These are phyloP conservation scores for Komagataella ulmi DNA, from an alignment of 805 yeast species.

Conservation along the genomic window DNA sequence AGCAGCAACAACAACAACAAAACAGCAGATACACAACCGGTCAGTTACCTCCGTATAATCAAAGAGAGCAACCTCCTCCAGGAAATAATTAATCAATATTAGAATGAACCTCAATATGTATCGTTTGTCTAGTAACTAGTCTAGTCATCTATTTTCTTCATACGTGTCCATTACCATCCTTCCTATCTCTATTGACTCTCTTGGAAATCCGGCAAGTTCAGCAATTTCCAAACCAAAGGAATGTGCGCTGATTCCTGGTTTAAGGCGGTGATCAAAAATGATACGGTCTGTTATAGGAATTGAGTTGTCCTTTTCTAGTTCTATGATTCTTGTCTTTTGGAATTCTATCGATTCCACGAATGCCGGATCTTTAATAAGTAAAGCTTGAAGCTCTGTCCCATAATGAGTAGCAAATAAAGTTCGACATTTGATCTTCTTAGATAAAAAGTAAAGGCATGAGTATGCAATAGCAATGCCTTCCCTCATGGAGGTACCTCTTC, in stretches of 20 bases:
- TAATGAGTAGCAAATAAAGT: slow-evolving; percentile 88
- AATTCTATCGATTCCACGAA: background rate
- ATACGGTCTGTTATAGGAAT: slow-evolving; percentile 17
- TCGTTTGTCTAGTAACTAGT: no score
- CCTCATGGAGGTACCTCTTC: slow-evolving; percentile 75
- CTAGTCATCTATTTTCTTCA: background rate
- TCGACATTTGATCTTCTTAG: slow-evolving; percentile 44
- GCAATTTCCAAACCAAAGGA: slow-evolving; percentile 76
- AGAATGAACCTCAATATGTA: slow-evolving; percentile 1
- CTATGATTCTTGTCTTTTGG: background rate
- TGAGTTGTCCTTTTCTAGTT: background rate
- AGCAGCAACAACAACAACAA: slow-evolving; percentile 5
- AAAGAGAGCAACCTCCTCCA: slow-evolving; percentile 1
- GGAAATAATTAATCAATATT: background rate
- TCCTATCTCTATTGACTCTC: slow-evolving; percentile 41
- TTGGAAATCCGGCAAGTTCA: slow-evolving; percentile 67
- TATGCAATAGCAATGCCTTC: slow-evolving; percentile 83
- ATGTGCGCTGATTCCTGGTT: slow-evolving; percentile 54
- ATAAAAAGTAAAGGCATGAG: slow-evolving; percentile 51
- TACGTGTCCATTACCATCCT: slow-evolving; percentile 10
- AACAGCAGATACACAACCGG: slow-evolving; percentile 3
- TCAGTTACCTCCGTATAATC: slow-evolving; percentile 1
- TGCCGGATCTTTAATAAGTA: background rate
- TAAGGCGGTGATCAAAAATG: slow-evolving; percentile 41
- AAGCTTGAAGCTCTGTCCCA: slow-evolving; percentile 34